These are phyloP conservation scores for Kluyveromyces sp. DNA, from an alignment of 1,139 yeast genomes.

Conservation along the genomic window DNA sequence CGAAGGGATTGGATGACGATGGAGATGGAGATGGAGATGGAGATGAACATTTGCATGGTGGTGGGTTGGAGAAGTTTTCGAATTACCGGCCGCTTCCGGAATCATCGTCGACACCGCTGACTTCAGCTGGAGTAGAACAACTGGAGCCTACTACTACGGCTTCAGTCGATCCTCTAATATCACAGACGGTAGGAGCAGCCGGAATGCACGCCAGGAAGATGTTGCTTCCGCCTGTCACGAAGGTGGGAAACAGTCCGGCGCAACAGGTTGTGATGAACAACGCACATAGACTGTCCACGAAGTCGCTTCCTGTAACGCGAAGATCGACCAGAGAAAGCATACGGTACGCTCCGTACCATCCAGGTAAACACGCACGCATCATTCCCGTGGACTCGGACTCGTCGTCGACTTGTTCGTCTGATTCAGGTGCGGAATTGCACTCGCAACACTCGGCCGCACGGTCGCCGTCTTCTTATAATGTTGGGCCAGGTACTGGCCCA, in stretches of 20 bases:
- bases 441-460: background rate
- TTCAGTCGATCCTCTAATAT: too few relatives aligned
- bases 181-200: background rate
- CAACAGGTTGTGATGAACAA: constrained; percentile 8
- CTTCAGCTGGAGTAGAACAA: too few relatives aligned
- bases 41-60: too few relatives aligned
- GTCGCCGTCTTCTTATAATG: background rate
- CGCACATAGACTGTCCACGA: constrained; percentile 2
- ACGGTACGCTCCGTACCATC: constrained; percentile 8
- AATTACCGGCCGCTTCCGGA: too few relatives aligned
- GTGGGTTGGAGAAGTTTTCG: too few relatives aligned
- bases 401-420: background rate
- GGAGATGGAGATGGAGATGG: too few relatives aligned
- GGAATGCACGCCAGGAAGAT: background rate
- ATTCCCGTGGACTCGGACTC: constrained; percentile 6
- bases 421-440: background rate
- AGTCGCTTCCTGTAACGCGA: constrained; percentile 1
- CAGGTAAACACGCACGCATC: constrained; percentile 9
- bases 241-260: background rate
- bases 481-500: too few relatives aligned
- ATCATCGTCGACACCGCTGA: too few relatives aligned
- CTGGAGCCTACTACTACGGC: too few relatives aligned
- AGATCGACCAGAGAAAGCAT: constrained; percentile 8
- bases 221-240: background rate
- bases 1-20: too few relatives aligned